phyloP scores from a whole-genome alignment of 306 rosid species.

The Trifolium subterraneum region DNA sequence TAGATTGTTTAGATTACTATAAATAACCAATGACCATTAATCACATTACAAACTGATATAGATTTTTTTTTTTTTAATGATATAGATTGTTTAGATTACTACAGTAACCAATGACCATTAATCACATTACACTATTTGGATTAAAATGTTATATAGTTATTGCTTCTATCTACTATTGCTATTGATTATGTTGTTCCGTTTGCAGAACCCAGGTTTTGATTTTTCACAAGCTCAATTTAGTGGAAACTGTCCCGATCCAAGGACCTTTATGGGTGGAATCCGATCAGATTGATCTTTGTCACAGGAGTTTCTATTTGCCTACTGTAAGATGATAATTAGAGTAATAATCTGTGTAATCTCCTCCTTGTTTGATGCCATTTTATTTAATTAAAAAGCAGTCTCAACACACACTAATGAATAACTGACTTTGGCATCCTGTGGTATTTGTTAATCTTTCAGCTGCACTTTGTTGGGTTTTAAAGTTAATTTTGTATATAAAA shows the following conservation, averaged over 20 bases:
- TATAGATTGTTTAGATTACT: no score
- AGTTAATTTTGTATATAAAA: conserved; percentile 9
- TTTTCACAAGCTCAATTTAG: conserved; percentile 95
- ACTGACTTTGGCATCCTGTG: conserved; percentile 6
- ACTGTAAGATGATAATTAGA: conserved; percentile 36
- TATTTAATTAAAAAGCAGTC: neutral
- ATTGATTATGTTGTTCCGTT: conserved; percentile 26
- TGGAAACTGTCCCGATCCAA: conserved; percentile 95
- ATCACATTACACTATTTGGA: no score
- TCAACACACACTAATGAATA: conserved; percentile 29
- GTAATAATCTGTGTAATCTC: conserved; percentile 25
- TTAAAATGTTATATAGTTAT: no score
- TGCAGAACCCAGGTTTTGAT: conserved; percentile 98
- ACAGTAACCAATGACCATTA: no score
- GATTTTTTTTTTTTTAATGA: no score
- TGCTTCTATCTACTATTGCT: no score
- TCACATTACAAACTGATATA: no score
- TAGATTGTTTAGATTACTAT: no score
- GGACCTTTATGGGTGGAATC: conserved; percentile 96
- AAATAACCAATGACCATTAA: no score
- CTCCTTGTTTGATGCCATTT: conserved; percentile 17
- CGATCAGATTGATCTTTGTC: conserved; percentile 59
- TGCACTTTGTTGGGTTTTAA: conserved; percentile 2
- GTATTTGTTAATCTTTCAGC: conserved; percentile 17
- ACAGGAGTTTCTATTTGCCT: conserved; percentile 38